Percentiles rank a stretch among this genome's conserved stretches.
These are phyloP conservation scores for Medicago ruthenica DNA, from an alignment of 306 rosid genomes.

Conservation along the genomic window DNA sequence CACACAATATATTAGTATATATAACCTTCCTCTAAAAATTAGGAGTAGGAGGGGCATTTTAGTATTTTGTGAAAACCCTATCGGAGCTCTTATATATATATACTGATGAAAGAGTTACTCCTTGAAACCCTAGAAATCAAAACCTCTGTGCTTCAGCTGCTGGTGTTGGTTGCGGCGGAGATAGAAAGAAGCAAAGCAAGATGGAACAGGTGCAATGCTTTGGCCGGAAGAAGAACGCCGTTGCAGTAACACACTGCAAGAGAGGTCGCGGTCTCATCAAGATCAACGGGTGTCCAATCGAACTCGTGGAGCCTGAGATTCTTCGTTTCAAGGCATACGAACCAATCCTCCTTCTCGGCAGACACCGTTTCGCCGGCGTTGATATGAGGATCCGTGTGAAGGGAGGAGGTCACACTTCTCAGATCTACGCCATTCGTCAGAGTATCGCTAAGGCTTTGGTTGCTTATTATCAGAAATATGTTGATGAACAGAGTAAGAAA, in stretches of 20 bases:
- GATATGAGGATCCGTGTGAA: constrained; percentile 82
- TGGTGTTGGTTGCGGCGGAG: background rate
- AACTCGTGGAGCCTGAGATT: constrained; percentile 77
- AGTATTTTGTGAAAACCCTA: background rate
- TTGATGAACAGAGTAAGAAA: constrained; percentile 87
- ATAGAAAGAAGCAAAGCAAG: background rate
- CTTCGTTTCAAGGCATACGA: constrained; percentile 88
- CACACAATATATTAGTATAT: too few species aligned
- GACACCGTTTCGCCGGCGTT: constrained; percentile 71
- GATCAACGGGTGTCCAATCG: constrained; percentile 84
- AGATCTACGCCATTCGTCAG: constrained; percentile 86
- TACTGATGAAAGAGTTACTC: background rate
- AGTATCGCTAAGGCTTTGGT: constrained; percentile 85
- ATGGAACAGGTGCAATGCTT: constrained; percentile 77
- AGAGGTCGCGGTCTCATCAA: constrained; percentile 77
- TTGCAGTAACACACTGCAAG: constrained; percentile 88
- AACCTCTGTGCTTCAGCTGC: background rate
- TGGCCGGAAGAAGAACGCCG: constrained; percentile 88
- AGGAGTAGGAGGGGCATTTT: background rate
- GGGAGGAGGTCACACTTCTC: constrained; percentile 86
- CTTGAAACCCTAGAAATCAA: background rate
- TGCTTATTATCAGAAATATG: constrained; percentile 79
- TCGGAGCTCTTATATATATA: background rate
- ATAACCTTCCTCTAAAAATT: too few species aligned
- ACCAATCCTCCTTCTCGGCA: constrained; percentile 77